These are phyloP conservation scores for Termitomyces sp. DNA, from an alignment of 768 basidiomycete species.

Conservation along the genomic window DNA sequence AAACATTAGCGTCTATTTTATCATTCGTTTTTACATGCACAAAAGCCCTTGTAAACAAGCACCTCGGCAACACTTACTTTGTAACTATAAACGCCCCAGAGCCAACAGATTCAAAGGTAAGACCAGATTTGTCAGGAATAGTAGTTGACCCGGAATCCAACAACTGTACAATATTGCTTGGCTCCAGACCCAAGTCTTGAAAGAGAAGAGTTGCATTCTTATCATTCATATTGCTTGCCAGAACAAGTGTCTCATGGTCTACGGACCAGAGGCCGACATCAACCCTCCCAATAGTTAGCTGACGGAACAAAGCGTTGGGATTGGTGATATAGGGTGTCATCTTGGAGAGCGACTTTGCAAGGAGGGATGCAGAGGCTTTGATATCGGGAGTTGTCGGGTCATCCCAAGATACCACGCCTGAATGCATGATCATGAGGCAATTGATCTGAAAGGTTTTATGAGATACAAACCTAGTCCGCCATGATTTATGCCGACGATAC, in stretches of 20 bases:
- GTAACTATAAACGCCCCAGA: conserved; percentile 34
- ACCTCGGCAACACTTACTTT: conserved; percentile 12
- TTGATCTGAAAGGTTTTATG: background rate
- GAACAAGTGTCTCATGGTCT: conserved; percentile 34
- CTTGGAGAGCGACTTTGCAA: conserved; percentile 39
- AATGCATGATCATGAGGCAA: background rate
- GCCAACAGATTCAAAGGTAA: conserved; percentile 34
- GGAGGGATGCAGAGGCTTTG: conserved; percentile 43
- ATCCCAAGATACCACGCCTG: conserved; percentile 46
- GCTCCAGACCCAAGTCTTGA: conserved; percentile 22
- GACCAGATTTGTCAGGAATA: conserved; percentile 19
- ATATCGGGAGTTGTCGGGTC: conserved; percentile 52
- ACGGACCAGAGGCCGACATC: conserved; percentile 51
- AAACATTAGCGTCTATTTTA: background rate
- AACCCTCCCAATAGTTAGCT: conserved; percentile 33
- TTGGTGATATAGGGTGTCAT: conserved; percentile 44
- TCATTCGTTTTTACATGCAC: background rate
- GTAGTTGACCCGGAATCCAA: conserved; percentile 30
- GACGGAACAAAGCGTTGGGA: conserved; percentile 33
- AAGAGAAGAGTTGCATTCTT: conserved; percentile 27
- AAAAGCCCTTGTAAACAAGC: conserved; percentile 3
- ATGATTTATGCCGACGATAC: conserved; percentile 64
- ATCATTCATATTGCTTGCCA: conserved; percentile 49
- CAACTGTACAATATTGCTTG: conserved; percentile 20
- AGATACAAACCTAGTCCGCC: conserved; percentile 47